Base-by-base conservation (phyloP, 2,329 filamentous ascomycete species). In the Diaporthe sp. region DNA sequence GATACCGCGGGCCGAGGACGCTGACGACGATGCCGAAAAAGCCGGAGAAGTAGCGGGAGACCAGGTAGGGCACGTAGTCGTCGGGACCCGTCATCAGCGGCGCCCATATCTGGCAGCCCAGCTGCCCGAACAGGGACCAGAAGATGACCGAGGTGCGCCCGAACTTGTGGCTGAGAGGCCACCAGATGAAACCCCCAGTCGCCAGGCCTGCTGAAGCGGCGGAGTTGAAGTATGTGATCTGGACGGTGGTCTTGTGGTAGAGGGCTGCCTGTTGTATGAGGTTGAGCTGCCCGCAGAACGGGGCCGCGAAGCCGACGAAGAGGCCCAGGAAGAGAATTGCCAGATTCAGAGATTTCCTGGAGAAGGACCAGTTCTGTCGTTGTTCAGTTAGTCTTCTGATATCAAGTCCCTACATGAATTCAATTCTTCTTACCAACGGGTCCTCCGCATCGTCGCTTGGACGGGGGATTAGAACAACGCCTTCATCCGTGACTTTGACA, bases 201-300 rank as follows among this genome's bases (percentile, higher is more conserved):
- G 82, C 83, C 73, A 85, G 80, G n/a, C 84, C 85, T 7, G 84
- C 84, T 58, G 84, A 80, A 17, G 83, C 83, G 9, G 84, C 84
- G 63, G 80, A 84, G 81, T 83, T 71, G 68, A 74, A 79, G 61
- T 82, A 84, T 78, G 75, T 82, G 78, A 79, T 83, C 42, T 84
- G 78, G 9, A 81, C 77, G 31, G 81, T 80, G 0, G 80, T 80
- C 74, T 83, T 82, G 72, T 79, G 72, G 71, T 85, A 85, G 22
- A 84, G 76, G 15, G 79, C 76, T 15, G 82, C 80, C 77, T 85
- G 84, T n/a, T 83, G 80, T 13, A 75, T 75, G 44, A 85, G 78
- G 55, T 83, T 82, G 20, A 84, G 78, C 76, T 85, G 84, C 22
- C 81, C 82, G 31, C 83, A 82, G 31, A 84, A 79, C 3, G 83